These are phyloP conservation scores for Biscogniauxia sp. DNA, from an alignment of 2,329 filamentous ascomycete genomes.

Conservation along the genomic window DNA sequence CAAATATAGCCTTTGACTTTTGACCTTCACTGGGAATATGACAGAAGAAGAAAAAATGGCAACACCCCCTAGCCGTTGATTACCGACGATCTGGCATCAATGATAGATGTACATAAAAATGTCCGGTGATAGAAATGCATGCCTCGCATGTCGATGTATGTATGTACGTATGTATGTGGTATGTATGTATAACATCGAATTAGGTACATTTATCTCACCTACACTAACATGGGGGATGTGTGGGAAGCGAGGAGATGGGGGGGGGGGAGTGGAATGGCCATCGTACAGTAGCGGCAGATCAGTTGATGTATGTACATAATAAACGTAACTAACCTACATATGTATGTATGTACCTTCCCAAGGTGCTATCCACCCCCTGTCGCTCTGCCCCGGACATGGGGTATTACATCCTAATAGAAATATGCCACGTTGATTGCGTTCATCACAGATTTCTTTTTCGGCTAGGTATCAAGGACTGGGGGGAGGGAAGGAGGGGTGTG, in stretches of 20 bases:
- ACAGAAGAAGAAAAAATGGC: too few species aligned
- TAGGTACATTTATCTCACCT: not conserved
- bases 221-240: not conserved
- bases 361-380: slow-evolving; percentile 33
- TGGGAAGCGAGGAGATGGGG: not conserved
- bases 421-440: not conserved
- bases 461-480: too few species aligned
- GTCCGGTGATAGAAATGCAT: not conserved
- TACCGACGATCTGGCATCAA: slow-evolving; percentile 1
- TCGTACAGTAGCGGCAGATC: slow-evolving; percentile 22
- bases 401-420: not conserved
- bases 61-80: not conserved
- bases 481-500: too few species aligned
- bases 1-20: not conserved
- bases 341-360: not conserved
- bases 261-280: not conserved
- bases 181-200: not conserved
- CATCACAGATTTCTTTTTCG: not conserved
- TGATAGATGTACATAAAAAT: not conserved
- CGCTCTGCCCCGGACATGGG: slow-evolving; percentile 41
- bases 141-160: not conserved
- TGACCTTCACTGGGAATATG: not conserved
- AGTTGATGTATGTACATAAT: not conserved
- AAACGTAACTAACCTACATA: not conserved
- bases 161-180: not conserved